Base-by-base conservation (phyloP, 1,139 yeast genomes). In the Ashbya aceris region DNA sequence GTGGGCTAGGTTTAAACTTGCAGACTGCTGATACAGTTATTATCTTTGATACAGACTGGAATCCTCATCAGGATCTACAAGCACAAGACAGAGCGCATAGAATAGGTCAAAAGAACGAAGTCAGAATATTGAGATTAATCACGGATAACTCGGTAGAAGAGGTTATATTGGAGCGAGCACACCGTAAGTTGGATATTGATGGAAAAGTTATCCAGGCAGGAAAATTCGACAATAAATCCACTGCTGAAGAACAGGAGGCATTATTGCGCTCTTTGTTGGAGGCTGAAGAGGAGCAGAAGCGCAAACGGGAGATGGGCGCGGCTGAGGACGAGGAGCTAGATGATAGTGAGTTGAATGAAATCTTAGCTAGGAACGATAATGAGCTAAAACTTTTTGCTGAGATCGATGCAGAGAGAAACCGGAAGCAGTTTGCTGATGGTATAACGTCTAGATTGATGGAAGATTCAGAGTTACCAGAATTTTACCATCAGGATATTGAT, bases 61-160 rank as follows among this genome's bases (percentile, higher is more conserved):
- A 84, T 60, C 95, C 95, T 2, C 94, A 84, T 67, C 95, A 84
- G 62, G 94, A 84, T 75, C 73, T 84, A 56, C 95, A 84, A 64
- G 94, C 94, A 7, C 91, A 83, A 63, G 94, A 85, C 61, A 76
- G 95, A 67, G 94, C 94, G 0, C 94, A 84, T 66, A 75, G 95
- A 69, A 83, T 84, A 64, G 95, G 94, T 36, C 94, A 84, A 60
- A 83, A 83, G 68, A 83, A 83, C 58, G 93, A 82, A 59, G 94
- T 84, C 34, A 70, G 89, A 56, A 84, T 84, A 52, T 71, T 84
- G 55, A 71, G 93, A 62, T 71, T 84, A 49, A 83, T 84, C 44
- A 83, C 94, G 0, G 79, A 80, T 48, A 85, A 82, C 53, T 83
- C 94, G 0, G 85, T 83, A 11, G 95, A 84, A 64, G 93, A 84